A percentile compares a stretch with the other conserved stretches of the same genome.
Conservation (phyloP, 2,329 filamentous ascomycete species). For the Emmonsia crescens region DNA sequence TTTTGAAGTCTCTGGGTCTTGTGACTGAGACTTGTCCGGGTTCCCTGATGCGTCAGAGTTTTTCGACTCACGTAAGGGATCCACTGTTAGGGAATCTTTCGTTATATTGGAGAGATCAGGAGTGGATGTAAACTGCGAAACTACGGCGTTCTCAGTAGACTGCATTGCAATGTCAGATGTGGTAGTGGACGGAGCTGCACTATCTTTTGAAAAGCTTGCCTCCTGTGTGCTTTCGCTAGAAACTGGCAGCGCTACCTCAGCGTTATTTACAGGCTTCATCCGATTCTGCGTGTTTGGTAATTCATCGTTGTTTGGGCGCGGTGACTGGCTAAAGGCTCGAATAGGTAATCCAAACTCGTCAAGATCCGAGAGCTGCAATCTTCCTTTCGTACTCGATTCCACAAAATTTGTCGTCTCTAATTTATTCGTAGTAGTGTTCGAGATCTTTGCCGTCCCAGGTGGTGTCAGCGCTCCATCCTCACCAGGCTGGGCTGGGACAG, state of each 20-base stretch:
- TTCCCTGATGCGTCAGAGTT: not conserved
- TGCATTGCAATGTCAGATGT: not conserved
- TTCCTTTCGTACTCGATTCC: not conserved
- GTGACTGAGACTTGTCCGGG: not conserved
- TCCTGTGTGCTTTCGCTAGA: not conserved
- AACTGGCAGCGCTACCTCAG: not conserved
- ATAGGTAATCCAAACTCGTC: constrained; percentile 34
- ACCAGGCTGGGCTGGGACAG: not conserved
- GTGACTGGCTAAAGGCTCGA: constrained; percentile 13
- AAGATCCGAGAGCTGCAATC: constrained; percentile 6
- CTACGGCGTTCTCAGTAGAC: not conserved
- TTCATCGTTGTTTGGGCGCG: not conserved
- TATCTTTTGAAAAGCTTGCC: not conserved
- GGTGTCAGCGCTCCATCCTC: not conserved
- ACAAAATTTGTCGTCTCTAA: not conserved
- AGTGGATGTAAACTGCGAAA: not conserved
- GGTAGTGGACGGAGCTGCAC: not conserved
- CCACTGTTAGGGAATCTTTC: not conserved
- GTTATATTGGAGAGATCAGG: not conserved
- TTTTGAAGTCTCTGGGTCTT: constrained; percentile 5
- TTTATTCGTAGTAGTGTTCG: not conserved
- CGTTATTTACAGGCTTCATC: not conserved
- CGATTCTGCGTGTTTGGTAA: not conserved
- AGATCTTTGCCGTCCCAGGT: not conserved
- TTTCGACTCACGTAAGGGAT: not conserved